These are phyloP conservation scores for Fusarium udum DNA, from an alignment of 2,329 filamentous ascomycete species.

Conservation along the genomic window DNA sequence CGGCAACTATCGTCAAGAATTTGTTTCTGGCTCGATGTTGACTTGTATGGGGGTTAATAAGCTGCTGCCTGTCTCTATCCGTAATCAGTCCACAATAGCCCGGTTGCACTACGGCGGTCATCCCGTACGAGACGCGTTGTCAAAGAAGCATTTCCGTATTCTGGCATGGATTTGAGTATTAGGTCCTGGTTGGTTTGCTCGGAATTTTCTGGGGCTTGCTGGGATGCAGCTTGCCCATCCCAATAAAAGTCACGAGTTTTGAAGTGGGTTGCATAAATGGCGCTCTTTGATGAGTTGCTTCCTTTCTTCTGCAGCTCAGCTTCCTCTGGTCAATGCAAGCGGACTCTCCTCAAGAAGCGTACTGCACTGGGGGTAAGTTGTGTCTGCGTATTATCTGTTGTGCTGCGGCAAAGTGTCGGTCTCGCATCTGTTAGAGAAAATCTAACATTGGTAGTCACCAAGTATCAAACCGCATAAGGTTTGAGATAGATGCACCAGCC, in stretches of 20 bases:
- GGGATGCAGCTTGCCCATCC: constrained; percentile 29
- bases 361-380: background rate
- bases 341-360: background rate
- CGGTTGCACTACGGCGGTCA: background rate
- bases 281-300: constrained; percentile 29
- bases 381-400: background rate
- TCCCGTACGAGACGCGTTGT: background rate
- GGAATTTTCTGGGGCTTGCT: constrained; percentile 17
- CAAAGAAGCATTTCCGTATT: background rate
- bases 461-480: background rate
- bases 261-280: constrained; percentile 28
- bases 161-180: background rate
- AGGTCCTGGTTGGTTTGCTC: constrained; percentile 8
- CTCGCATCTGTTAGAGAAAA: constrained; percentile 10
- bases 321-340: background rate
- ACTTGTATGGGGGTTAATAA: background rate
- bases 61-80: background rate
- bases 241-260: constrained; percentile 25
- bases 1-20: constrained; percentile 21
- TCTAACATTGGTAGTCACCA: background rate
- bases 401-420: constrained; percentile 3
- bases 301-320: constrained; percentile 13
- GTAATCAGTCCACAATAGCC: background rate
- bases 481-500: background rate
- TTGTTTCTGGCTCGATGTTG: background rate